phyloP scores from a whole-genome alignment of 108 stramenopile genomes.

The Pseudonitzschia multistriata region DNA sequence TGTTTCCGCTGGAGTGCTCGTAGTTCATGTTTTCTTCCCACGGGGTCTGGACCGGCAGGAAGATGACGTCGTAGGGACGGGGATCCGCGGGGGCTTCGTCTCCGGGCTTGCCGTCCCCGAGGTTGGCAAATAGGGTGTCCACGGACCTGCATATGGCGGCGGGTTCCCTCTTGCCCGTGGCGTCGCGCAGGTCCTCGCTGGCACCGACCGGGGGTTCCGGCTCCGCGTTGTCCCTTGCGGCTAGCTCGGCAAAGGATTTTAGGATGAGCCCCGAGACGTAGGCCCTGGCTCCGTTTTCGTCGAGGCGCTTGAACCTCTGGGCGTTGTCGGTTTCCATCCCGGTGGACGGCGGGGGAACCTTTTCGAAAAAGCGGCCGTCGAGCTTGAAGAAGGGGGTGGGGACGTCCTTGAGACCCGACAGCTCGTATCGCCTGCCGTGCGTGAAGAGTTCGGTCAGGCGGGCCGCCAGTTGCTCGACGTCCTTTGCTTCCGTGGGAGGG shows the following conservation, averaged over 20 bases:
- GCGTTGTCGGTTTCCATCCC: neutral
- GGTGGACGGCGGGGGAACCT: neutral
- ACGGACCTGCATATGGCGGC: slow-evolving; percentile 8
- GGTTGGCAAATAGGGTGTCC: slow-evolving; percentile 13
- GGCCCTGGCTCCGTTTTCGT: slow-evolving; percentile 16
- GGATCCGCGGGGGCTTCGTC: slow-evolving; percentile 28
- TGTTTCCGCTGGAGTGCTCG: slow-evolving; percentile 48
- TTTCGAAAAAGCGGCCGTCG: slow-evolving; percentile 32
- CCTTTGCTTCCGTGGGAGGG: slow-evolving; percentile 6
- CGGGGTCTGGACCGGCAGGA: slow-evolving; percentile 22
- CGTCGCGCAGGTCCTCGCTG: neutral
- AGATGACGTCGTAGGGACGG: slow-evolving; percentile 39
- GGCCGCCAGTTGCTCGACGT: slow-evolving; percentile 25
- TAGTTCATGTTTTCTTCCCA: slow-evolving; percentile 38
- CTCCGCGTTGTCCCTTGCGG: neutral
- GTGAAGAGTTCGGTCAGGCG: slow-evolving; percentile 21
- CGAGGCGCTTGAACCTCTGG: slow-evolving; percentile 5
- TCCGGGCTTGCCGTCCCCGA: neutral
- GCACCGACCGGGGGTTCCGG: neutral
- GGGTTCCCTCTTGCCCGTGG: neutral
- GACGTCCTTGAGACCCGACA: slow-evolving; percentile 47
- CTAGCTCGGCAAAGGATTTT: neutral
- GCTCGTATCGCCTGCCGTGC: slow-evolving; percentile 34
- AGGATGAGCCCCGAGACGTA: slow-evolving; percentile 1
- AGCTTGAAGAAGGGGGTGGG: slow-evolving; percentile 41